Base-by-base conservation (phyloP, 805 yeast species). In the Starmerella sp. region DNA sequence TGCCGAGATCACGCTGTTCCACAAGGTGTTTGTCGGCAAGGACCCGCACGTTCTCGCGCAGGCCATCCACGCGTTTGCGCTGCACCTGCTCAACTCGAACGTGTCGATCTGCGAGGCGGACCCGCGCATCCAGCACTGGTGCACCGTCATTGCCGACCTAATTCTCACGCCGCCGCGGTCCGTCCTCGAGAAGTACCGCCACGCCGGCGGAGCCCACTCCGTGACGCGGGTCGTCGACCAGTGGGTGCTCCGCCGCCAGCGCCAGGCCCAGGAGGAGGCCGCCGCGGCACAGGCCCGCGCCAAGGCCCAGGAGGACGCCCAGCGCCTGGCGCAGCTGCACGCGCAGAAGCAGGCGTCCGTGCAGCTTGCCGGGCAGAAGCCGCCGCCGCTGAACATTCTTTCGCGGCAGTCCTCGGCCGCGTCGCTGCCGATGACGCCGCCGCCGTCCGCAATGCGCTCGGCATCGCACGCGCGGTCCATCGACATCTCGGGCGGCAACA, bases 121-220 rank as follows among this genome's bases (percentile, higher is more conserved):
- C 52, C 54, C 64, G 52, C 65, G 63, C 52, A 67, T 69, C 60
- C 61, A 67, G 47, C 60, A 65, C 60, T 69, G 62, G 62, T 51
- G 57, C 29, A 54, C 57, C 32, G 55, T 55, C 28, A 62, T 73
- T 37, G 62, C 64, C 43, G 71, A 71, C 58, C 59, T 66, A 56
- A 63, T 72, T 58, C 64, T 65, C 57, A 52, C 64, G 36, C 72
- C 71, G 9, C 69, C 71, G 15, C 64, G 65, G 57, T 66, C 69
- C 29, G 62, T 74, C 47, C 66, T 59, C 47, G 68, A 73, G 61
- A 74, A 69, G 65, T 72, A 70, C 67, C 62, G 70, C 44, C 49
- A 34, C 14, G 58, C 63, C 50, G 60, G 59, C 53, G 62, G 65
- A 29, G 60, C 60, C 50, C 60, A 62, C 41, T 65, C 70, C 54